A percentile compares a stretch with the other conserved stretches of the same genome.
These are phyloP conservation scores for Helichrysum umbraculigerum DNA, from an alignment of 129 eudicot species.

Conservation along the genomic window DNA sequence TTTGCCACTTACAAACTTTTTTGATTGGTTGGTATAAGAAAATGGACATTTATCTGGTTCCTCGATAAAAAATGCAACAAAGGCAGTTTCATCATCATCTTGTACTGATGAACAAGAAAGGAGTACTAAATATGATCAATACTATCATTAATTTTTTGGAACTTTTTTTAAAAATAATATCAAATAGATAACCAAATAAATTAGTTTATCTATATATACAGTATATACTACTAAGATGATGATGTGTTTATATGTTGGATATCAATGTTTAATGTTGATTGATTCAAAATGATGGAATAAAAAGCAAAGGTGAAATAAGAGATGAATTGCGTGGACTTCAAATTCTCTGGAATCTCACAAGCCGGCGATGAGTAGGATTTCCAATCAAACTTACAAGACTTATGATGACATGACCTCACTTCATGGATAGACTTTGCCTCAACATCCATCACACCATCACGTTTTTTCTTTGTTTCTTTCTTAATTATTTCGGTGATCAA, in stretches of 20 bases:
- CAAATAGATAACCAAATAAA: not conserved
- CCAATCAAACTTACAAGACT: constrained; percentile 27
- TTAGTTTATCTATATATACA: not conserved
- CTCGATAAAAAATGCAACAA: no score
- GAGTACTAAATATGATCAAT: no score
- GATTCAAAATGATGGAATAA: not conserved
- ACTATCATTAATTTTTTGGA: not conserved
- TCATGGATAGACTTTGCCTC: constrained; percentile 38
- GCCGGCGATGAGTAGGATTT: constrained; percentile 35
- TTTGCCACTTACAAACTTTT: no score
- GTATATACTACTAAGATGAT: not conserved
- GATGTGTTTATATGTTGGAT: constrained; percentile 1
- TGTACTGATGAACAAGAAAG: no score
- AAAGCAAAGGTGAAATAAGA: constrained; percentile 6
- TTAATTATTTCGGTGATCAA: not conserved
- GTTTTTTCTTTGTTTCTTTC: not conserved
- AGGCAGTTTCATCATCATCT: no score
- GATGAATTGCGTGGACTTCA: constrained; percentile 29
- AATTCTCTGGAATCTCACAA: constrained; percentile 24
- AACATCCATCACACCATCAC: constrained; percentile 18
- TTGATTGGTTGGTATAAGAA: no score
- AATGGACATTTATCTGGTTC: no score
- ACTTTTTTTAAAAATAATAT: not conserved
- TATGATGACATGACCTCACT: constrained; percentile 43
- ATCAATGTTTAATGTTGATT: constrained; percentile 16